These are phyloP conservation scores for Lycium ferocissimum DNA, from an alignment of 257 asterid species.

Conservation along the genomic window DNA sequence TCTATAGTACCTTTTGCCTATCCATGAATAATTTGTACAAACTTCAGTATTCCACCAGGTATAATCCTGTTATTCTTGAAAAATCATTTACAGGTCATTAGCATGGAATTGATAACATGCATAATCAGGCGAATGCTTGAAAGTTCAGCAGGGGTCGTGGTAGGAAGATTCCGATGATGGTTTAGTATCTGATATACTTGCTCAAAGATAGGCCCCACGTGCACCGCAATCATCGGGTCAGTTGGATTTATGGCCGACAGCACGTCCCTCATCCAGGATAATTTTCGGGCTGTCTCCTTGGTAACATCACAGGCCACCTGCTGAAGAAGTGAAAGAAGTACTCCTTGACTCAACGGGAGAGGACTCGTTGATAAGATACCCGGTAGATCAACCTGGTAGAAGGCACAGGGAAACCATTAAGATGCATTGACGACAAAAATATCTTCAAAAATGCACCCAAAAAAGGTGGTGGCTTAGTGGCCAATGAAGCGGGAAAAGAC, in stretches of 20 bases:
- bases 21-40: conserved; percentile 43
- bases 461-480: neutral
- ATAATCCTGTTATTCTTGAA: neutral
- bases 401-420: neutral
- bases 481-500: neutral
- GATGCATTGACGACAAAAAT: neutral
- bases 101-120: conserved; percentile 93
- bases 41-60: neutral
- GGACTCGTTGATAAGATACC: conserved; percentile 72
- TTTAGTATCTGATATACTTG: conserved; percentile 87
- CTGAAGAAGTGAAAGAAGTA: conserved; percentile 87
- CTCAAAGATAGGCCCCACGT: conserved; percentile 88
- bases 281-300: conserved; percentile 70
- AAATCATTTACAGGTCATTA: conserved; percentile 73
- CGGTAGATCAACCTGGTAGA: conserved; percentile 74
- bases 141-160: conserved; percentile 54
- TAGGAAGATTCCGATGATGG: conserved; percentile 80
- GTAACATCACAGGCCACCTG: conserved; percentile 82
- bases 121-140: conserved; percentile 75
- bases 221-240: conserved; percentile 76
- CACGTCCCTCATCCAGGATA: conserved; percentile 92
- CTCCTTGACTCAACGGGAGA: conserved; percentile 94
- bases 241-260: conserved; percentile 74
- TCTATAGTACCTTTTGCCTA: conserved; percentile 13
- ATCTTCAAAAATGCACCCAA: neutral